Evolutionary conservation across 192 early-diverging fungal species (phyloP), one percentile per base, ranked within the genome.

Genomic region (Umbelopsis sp.): DNA sequence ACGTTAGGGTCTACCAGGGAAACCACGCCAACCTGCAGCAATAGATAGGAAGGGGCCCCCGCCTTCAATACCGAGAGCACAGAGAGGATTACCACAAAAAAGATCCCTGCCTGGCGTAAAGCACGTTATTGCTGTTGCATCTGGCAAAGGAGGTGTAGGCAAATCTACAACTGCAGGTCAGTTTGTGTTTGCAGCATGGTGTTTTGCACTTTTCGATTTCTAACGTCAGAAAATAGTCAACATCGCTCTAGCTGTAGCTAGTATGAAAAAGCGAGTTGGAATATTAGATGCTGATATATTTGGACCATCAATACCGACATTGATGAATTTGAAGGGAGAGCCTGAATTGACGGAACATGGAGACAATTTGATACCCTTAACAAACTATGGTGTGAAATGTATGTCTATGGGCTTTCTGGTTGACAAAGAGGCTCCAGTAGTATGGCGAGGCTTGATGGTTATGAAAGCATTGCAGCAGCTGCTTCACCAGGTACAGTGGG

Each of bases 391-490:
- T 21, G 86, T 97, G 8, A 86, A 92, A 61, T 89, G 89, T 67
- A 97, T 97, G 93, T 93, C 91, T 0, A 95, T 96, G 88, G 95
- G 95, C 20, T 97, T 95, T 74, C 71, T 97, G 58, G 84, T 95
- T 4, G 85, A 78, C 10, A 82, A 91, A 71, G 87, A 90, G 15
- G 85, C 82, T 1, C 84, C 93, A 15, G 86, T 97, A 4, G 94
- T 94, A 9, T 97, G 95, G 95, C 82, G 95, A 51, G 95, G 95
- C 8, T 77, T 97, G 71, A 95, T 97, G 94, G 92, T 95, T 3
- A 96, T 95, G 93, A 96, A 96, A 74, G 92, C 92, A 0, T 71
- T 97, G 37, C 89, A 97, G 68, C 94, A 95, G 72, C 80, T 97
- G 37, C 68, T 97, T 66, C 86, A 91, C 72, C 87, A 95, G 73